phyloP scores from a whole-genome alignment of 139 green algal genomes.

The Picochlorum sp. region DNA sequence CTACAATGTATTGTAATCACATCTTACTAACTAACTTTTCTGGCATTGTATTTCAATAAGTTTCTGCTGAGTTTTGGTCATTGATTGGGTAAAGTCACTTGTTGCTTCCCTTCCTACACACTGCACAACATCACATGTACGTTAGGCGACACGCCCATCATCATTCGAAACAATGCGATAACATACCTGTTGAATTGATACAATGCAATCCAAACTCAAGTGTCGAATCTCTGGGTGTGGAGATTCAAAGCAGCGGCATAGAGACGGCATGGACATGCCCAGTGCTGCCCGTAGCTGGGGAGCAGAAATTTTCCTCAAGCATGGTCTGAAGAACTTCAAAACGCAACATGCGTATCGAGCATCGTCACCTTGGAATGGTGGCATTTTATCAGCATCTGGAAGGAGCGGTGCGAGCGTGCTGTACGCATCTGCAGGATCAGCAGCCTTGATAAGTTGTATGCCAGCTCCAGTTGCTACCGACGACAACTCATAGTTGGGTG shows the following conservation, averaged over 20 bases:
- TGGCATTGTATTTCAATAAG: no score
- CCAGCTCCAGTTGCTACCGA: neutral
- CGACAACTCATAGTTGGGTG: neutral
- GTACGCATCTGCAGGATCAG: neutral
- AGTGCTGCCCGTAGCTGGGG: slow-evolving; percentile 20
- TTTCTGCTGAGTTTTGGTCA: no score
- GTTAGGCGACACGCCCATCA: neutral
- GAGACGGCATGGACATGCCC: slow-evolving; percentile 38
- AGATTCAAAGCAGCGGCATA: slow-evolving; percentile 47
- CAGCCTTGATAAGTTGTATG: neutral
- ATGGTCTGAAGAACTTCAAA: slow-evolving; percentile 1
- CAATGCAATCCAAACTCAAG: slow-evolving; percentile 43
- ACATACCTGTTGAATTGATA: slow-evolving; percentile 26
- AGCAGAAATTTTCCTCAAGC: neutral
- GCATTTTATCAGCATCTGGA: neutral
- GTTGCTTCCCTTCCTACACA: neutral
- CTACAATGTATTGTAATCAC: no score
- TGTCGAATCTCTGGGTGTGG: slow-evolving; percentile 54
- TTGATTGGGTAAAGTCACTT: neutral
- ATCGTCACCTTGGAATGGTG: slow-evolving; percentile 4
- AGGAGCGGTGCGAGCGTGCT: neutral
- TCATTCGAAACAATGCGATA: neutral
- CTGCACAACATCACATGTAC: neutral
- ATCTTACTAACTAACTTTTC: no score
- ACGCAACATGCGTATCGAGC: neutral